Percentiles rank a stretch among this genome's conserved stretches.
phyloP scores from a whole-genome alignment of 148 eudicot genomes.

The Pharnaceum exiguum region DNA sequence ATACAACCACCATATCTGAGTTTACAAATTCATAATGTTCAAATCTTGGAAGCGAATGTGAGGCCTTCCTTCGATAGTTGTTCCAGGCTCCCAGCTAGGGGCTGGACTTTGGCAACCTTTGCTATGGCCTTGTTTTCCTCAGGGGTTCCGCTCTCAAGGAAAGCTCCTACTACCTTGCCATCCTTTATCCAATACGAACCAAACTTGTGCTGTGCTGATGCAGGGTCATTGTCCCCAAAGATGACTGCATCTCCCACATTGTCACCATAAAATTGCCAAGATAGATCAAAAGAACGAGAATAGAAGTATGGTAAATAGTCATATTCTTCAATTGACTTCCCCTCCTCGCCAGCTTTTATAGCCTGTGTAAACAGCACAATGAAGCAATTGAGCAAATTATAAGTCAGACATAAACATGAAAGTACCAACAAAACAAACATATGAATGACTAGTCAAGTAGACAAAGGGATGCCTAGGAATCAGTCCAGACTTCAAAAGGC shows the following conservation, averaged over 20 bases:
- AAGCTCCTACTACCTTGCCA: conserved; percentile 79
- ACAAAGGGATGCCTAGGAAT: no score
- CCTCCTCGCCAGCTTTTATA: conserved; percentile 58
- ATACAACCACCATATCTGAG: not conserved
- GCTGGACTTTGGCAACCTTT: conserved; percentile 78
- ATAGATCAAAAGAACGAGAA: conserved; percentile 76
- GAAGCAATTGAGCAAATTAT: not conserved
- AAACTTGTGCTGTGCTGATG: conserved; percentile 59
- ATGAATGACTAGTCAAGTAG: no score
- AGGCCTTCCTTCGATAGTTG: conserved; percentile 65
- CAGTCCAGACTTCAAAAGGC: no score
- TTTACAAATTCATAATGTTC: not conserved
- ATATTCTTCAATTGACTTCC: conserved; percentile 55
- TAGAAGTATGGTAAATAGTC: conserved; percentile 88
- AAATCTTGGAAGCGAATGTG: conserved; percentile 64
- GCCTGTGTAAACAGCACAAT: conserved; percentile 44
- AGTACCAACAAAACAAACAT: no score
- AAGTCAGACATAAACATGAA: no score
- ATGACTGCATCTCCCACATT: conserved; percentile 69
- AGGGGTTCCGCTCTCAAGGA: conserved; percentile 75
- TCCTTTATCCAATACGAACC: conserved; percentile 88
- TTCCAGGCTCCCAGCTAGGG: conserved; percentile 56
- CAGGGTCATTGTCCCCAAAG: conserved; percentile 66
- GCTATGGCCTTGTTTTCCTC: conserved; percentile 93
- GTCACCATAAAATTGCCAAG: conserved; percentile 92